These are phyloP conservation scores for Mercurialis annua DNA, from an alignment of 345 rosid genomes.

Conservation along the genomic window DNA sequence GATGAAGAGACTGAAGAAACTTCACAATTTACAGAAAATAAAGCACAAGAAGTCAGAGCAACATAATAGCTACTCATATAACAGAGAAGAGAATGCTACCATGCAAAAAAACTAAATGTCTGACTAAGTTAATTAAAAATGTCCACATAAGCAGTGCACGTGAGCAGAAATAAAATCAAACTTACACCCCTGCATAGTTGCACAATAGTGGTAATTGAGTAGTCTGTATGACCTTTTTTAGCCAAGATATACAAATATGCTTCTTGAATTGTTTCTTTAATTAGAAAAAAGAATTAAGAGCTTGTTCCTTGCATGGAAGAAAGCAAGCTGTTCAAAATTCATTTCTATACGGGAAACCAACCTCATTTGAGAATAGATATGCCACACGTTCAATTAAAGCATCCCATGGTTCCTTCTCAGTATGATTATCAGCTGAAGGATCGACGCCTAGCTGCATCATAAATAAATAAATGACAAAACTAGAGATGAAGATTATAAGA, in stretches of 20 bases:
- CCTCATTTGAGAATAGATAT: conserved; percentile 70
- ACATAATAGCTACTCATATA: not conserved
- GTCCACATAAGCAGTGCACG: not conserved
- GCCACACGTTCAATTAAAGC: conserved; percentile 49
- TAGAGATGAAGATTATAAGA: not conserved
- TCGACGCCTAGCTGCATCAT: conserved; percentile 65
- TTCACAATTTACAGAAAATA: conserved; percentile 27
- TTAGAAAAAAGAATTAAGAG: not conserved
- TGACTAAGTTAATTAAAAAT: not conserved
- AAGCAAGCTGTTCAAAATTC: not conserved
- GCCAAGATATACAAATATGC: not conserved
- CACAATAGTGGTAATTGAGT: not conserved
- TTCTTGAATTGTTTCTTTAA: not conserved
- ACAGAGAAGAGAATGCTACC: not conserved
- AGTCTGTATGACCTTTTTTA: not conserved
- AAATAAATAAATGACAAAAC: conserved; percentile 5
- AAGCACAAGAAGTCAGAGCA: conserved; percentile 1
- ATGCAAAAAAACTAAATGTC: not conserved
- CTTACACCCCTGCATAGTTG: not conserved
- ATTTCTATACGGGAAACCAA: conserved; percentile 32
- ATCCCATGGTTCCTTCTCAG: conserved; percentile 60
- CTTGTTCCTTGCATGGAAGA: not conserved
- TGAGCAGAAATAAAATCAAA: not conserved
- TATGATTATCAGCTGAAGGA: conserved; percentile 40
- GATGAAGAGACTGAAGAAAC: conserved; percentile 71